Percentiles rank a stretch among this genome's conserved stretches.
phyloP scores from a whole-genome alignment of 305 asterid genomes.

The Vinca major region DNA sequence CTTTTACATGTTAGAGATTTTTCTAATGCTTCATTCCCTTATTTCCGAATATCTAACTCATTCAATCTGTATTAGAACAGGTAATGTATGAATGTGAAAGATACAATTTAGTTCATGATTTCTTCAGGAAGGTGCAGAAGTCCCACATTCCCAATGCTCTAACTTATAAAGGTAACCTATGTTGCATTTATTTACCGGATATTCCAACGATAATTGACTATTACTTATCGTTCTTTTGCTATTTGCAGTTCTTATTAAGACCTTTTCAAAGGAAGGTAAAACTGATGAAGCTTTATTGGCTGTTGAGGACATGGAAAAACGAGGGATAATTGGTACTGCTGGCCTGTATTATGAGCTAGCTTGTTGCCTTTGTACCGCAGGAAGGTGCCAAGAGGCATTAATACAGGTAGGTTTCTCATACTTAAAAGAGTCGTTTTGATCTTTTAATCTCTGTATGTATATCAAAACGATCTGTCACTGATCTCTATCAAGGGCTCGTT shows the following conservation, averaged over 20 bases:
- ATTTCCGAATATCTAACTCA: neutral
- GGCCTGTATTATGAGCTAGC: slow-evolving; percentile 86
- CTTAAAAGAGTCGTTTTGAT: slow-evolving; percentile 1
- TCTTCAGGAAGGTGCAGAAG: slow-evolving; percentile 73
- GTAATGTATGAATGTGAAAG: slow-evolving; percentile 81
- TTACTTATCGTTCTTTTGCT: slow-evolving; percentile 12
- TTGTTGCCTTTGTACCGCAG: slow-evolving; percentile 91
- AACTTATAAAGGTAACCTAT: slow-evolving; percentile 62
- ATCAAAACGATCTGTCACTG: neutral
- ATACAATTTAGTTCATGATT: slow-evolving; percentile 82
- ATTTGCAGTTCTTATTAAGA: slow-evolving; percentile 62
- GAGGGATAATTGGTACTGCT: slow-evolving; percentile 89
- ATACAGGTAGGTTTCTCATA: slow-evolving; percentile 46
- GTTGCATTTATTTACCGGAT: slow-evolving; percentile 4
- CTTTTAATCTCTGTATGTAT: slow-evolving; percentile 4
- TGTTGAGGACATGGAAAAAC: slow-evolving; percentile 76
- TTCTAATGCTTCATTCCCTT: neutral
- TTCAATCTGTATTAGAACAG: slow-evolving; percentile 33
- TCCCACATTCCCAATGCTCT: slow-evolving; percentile 70
- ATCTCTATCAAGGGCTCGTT: neutral
- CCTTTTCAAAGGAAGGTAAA: slow-evolving; percentile 83
- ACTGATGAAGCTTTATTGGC: slow-evolving; percentile 63
- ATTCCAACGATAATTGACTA: slow-evolving; percentile 1
- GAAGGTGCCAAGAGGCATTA: slow-evolving; percentile 77
- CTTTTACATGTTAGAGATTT: neutral